Percentiles rank a stretch among this genome's conserved stretches.
phyloP scores from a whole-genome alignment of 2,329 filamentous ascomycete genomes.

The Atkinsonella texensis region DNA sequence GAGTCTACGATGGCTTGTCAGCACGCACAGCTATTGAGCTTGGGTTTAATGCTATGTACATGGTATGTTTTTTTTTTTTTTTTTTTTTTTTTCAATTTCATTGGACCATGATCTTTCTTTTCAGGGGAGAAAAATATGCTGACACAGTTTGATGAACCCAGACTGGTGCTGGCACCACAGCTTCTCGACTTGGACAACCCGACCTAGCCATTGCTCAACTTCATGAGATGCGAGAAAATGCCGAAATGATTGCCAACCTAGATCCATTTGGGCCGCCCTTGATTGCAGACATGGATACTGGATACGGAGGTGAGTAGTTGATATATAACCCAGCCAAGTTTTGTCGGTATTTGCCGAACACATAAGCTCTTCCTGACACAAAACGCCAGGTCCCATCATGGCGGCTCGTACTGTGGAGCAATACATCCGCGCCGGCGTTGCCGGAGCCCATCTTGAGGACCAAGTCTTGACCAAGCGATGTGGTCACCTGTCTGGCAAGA shows the following conservation, averaged over 20 bases:
- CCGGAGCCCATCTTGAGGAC: constrained; percentile 50
- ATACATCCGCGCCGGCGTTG: constrained; percentile 44
- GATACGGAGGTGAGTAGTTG: constrained; percentile 34
- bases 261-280: constrained; percentile 42
- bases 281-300: constrained; percentile 49
- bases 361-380: background rate
- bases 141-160: constrained; percentile 12
- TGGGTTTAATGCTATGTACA: constrained; percentile 54
- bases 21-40: constrained; percentile 49
- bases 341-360: background rate
- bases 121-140: background rate
- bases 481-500: constrained; percentile 50
- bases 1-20: constrained; percentile 57
- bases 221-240: constrained; percentile 51
- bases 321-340: too few species aligned
- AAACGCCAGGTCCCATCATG: constrained; percentile 29
- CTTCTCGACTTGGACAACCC: constrained; percentile 48
- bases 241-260: constrained; percentile 50
- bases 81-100: background rate
- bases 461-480: constrained; percentile 55
- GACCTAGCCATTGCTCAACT: constrained; percentile 52
- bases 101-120: background rate
- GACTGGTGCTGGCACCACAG: constrained; percentile 52
- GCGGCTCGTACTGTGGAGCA: constrained; percentile 38
- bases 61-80: constrained; percentile 33